Percentiles rank a stretch among this genome's conserved stretches.
Conservation (phyloP, 2,329 filamentous ascomycete genomes). For the Apiospora hydei region DNA sequence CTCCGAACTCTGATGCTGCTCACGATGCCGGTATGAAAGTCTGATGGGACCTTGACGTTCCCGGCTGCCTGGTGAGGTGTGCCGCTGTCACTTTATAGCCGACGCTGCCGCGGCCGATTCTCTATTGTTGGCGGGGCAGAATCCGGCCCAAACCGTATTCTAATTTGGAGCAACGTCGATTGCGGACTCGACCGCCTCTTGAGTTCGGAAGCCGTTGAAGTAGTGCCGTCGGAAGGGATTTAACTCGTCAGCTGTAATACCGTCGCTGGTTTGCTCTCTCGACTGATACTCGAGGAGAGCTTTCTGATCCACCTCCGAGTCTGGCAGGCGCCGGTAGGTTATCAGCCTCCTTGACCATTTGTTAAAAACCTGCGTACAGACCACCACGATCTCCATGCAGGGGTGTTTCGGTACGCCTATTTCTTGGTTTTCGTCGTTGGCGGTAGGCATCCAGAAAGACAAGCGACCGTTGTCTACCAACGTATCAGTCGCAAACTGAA, state of each 20-base stretch:
- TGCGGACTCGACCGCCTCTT: constrained; percentile 1
- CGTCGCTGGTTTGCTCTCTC: constrained; percentile 42
- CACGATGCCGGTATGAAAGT: constrained; percentile 10
- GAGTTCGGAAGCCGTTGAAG: constrained; percentile 58
- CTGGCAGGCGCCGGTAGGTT: constrained; percentile 78
- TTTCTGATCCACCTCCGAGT: constrained; percentile 58
- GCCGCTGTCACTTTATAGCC: neutral
- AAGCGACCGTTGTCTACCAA: constrained; percentile 82
- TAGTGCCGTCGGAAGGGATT: constrained; percentile 68
- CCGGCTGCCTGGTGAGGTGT: constrained; percentile 7
- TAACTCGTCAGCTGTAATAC: constrained; percentile 63
- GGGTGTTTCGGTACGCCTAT: constrained; percentile 80
- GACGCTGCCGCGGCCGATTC: neutral
- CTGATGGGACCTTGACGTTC: constrained; percentile 17
- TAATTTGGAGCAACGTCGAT: constrained; percentile 22
- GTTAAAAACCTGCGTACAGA: constrained; percentile 88
- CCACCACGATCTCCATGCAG: constrained; percentile 73
- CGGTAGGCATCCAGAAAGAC: constrained; percentile 97
- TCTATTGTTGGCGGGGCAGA: neutral
- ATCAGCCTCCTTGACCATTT: constrained; percentile 92
- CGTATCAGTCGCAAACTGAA: constrained; percentile 79
- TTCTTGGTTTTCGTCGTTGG: constrained; percentile 79
- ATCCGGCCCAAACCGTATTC: neutral
- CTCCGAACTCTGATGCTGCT: constrained; percentile 9
- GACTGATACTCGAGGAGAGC: constrained; percentile 46